Evolutionary conservation across 345 rosid genomes (phyloP), one percentile per base, ranked within the genome.

Genomic region (Excoecaria cochinchinensis): DNA sequence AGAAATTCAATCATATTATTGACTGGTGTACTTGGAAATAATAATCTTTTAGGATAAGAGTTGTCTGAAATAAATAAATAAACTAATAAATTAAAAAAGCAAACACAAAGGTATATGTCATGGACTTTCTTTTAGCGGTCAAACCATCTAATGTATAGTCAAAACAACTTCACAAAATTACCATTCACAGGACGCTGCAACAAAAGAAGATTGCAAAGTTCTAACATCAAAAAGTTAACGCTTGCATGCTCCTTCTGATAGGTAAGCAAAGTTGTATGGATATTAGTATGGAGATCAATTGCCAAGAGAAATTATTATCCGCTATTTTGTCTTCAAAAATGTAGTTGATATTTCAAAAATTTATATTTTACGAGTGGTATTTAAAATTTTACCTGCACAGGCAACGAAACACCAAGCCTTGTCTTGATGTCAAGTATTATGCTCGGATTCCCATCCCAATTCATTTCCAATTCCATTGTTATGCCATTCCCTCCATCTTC

Each of bases 391-490:
- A 81, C 84, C 84, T 81, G 84, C 57, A 81, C 84, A 55, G 84
- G 84, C 80, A 81, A 69, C 9, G 84, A 77, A 31, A 81, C 72
- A 12, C 84, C 84, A 46, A 81, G 42, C 53, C 80, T 81, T 42
- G 84, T 81, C 74, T 81, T 81, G 52, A 81, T 77, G 50, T 21
- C 84, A 62, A 81, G 84, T 68, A 81, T 24, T 61, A 81, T 81
- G 66, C 73, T 81, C 17, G 84, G 84, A 77, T 81, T 81, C 62
- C 84, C 84, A 63, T 81, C 84, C 84, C 84, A 81, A 19, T 73
- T 81, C 84, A 81, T 73, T 81, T 81, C 84, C 84, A 81, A 72
- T 80, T 81, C 84, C 84, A 81, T 76, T 7, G 84, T 81, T 19
- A 81, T 69, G 66, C 80, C 78, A 73, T 47, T 70, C 25, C 72